Evolutionary conservation across 2,329 filamentous ascomycete genomes (phyloP), one percentile per base, ranked within the genome.

Genomic region (Fusarium sp.): DNA sequence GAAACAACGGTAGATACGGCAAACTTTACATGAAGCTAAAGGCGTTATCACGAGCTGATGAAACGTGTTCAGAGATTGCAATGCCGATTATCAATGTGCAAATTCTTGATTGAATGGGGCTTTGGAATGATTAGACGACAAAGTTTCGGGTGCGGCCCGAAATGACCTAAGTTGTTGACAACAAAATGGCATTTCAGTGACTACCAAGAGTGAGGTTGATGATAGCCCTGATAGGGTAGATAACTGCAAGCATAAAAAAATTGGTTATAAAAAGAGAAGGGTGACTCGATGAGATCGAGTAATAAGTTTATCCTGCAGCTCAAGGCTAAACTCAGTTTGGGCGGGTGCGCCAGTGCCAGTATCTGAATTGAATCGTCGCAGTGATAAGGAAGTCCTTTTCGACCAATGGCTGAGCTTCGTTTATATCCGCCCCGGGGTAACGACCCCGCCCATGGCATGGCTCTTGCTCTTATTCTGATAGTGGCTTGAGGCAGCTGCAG

Each of bases 271-370:
- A 42, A 57, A 32, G 38, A 58, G 34, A 58, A 36, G 46, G 70
- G 69, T 82, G 80, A 82, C 80, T 82, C 79, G 79, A 82, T 81
- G 74, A 72, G 74, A 81, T 82, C 76, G 77, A 80, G 80, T 82
- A 82, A 82, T 43, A 58, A 40, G 53, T 71, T 70, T 62, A 44
- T 48, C 50, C 47, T 63, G 30, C 39, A 47, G 51, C 46, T 62
- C 42, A 38, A 49, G 48, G 49, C 66, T 72, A 72, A 67, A 10
- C 45, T 44, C 24, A 19, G 42, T 54, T 56, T 53, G 42, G 53
- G 42, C 21, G 28, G n/a, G 40, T 43, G 40, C 26, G 53, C 62
- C 46, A 43, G 59, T 56, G 62, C 45, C 56, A 47, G 53, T 68
- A 70, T 73, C 70, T 69, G 58, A 60, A 56, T 57, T 24, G 56